A percentile compares a stretch with the other conserved stretches of the same genome.
These are phyloP conservation scores for Ogataea trehaloabstinens DNA, from an alignment of 805 yeast genomes.

Conservation along the genomic window DNA sequence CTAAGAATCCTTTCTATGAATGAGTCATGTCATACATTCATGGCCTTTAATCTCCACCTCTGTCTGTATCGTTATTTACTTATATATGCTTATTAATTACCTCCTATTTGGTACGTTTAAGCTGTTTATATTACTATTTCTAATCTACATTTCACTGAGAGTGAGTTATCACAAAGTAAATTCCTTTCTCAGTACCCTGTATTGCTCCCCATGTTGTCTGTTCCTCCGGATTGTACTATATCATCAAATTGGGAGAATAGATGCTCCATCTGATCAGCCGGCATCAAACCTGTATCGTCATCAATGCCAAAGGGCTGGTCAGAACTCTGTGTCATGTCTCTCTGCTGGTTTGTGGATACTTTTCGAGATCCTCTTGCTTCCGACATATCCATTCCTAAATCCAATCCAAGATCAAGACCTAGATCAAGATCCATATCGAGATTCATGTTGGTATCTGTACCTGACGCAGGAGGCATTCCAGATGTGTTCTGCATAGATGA, in stretches of 20 bases:
- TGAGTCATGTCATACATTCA: no score
- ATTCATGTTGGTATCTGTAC: not conserved
- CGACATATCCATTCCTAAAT: conserved; percentile 2
- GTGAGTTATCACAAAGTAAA: no score
- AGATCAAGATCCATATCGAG: conserved; percentile 13
- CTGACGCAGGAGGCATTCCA: not conserved
- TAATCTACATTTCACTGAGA: no score
- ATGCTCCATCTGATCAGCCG: conserved; percentile 32
- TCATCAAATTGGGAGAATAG: conserved; percentile 33
- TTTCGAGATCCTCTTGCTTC: not conserved
- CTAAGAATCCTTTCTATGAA: no score
- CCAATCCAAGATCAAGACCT: conserved; percentile 16
- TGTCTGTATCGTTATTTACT: no score
- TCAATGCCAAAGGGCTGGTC: conserved; percentile 3
- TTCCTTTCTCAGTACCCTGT: not conserved
- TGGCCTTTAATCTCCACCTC: no score
- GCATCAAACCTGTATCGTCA: conserved; percentile 20
- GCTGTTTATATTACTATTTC: no score
- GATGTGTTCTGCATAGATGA: not conserved
- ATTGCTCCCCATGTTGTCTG: not conserved
- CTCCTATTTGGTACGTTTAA: no score
- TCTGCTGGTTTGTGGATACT: not conserved
- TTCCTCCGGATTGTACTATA: conserved; percentile 18
- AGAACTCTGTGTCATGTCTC: not conserved
- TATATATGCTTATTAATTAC: no score